A percentile compares a stretch with the other conserved stretches of the same genome.
Evolutionary conservation across 164 flowering plant species (phyloP).

Genomic region (Dillenia suffruticosa): DNA sequence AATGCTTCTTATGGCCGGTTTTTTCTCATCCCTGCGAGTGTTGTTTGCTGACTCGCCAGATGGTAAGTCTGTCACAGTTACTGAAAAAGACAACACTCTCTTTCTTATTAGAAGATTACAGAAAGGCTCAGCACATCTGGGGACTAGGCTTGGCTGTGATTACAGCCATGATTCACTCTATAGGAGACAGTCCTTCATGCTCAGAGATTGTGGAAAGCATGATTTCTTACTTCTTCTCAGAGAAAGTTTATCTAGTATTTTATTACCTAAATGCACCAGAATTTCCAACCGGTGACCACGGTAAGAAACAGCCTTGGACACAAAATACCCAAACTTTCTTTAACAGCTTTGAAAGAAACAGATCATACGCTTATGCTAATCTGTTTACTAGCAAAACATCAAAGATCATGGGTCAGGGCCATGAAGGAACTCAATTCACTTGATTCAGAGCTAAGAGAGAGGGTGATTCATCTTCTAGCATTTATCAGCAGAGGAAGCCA

Average conservation of each 20-base stretch:
- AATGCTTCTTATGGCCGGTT: slow-evolving; percentile 59
- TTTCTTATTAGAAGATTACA: slow-evolving; percentile 25
- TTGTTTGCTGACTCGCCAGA: slow-evolving; percentile 42
- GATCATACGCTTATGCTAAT: slow-evolving; percentile 73
- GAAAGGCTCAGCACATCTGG: slow-evolving; percentile 59
- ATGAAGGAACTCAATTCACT: slow-evolving; percentile 65
- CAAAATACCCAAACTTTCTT: slow-evolving; percentile 52
- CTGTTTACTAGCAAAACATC: slow-evolving; percentile 61
- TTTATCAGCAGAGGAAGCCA: slow-evolving; percentile 75
- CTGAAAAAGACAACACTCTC: slow-evolving; percentile 20
- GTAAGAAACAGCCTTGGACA: slow-evolving; percentile 70
- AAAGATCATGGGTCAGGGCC: slow-evolving; percentile 62
- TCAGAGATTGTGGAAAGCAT: slow-evolving; percentile 47
- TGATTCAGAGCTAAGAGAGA: slow-evolving; percentile 77
- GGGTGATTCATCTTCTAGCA: slow-evolving; percentile 81
- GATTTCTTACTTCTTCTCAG: slow-evolving; percentile 57
- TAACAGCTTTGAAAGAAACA: slow-evolving; percentile 59
- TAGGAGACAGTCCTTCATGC: slow-evolving; percentile 51
- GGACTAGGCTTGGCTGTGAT: slow-evolving; percentile 79
- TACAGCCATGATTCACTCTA: slow-evolving; percentile 64
- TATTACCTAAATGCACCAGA: slow-evolving; percentile 67
- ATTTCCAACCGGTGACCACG: slow-evolving; percentile 58
- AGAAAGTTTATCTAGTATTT: slow-evolving; percentile 55
- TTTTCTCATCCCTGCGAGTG: slow-evolving; percentile 51
- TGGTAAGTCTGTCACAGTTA: slow-evolving; percentile 20